phyloP scores from a whole-genome alignment of 306 rosid genomes.

The Albizia julibrissin region DNA sequence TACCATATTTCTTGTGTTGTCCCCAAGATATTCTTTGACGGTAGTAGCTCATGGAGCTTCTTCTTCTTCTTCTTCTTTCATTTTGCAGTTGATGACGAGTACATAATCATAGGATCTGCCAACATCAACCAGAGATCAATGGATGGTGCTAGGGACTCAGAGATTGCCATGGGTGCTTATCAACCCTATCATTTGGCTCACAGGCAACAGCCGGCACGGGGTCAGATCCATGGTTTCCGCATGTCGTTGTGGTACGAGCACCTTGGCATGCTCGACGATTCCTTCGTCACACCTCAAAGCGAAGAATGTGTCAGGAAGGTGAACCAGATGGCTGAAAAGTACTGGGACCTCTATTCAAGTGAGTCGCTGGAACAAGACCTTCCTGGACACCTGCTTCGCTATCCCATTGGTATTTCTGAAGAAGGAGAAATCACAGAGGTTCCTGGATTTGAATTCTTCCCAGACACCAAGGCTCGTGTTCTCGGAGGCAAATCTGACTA shows the following conservation, averaged over 20 bases:
- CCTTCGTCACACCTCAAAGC: constrained; percentile 50
- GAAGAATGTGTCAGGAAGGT: constrained; percentile 60
- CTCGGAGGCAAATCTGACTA: constrained; percentile 67
- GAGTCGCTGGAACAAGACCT: constrained; percentile 66
- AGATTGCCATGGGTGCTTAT: constrained; percentile 75
- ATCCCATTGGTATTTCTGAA: constrained; percentile 49
- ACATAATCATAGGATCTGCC: constrained; percentile 76
- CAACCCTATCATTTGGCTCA: neutral
- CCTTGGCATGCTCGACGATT: constrained; percentile 67
- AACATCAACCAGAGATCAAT: constrained; percentile 82
- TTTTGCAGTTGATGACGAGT: constrained; percentile 71
- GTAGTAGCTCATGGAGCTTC: neutral
- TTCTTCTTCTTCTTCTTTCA: neutral
- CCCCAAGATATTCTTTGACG: neutral
- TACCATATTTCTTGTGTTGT: neutral
- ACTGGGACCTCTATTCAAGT: constrained; percentile 66
- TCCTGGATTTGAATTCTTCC: constrained; percentile 67
- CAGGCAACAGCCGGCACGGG: constrained; percentile 55
- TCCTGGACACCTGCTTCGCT: constrained; percentile 77
- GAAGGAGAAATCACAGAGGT: constrained; percentile 58
- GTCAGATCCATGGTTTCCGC: constrained; percentile 73
- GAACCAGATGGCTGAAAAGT: constrained; percentile 66
- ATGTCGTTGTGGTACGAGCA: constrained; percentile 75
- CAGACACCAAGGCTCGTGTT: constrained; percentile 71
- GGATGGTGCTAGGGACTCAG: constrained; percentile 77